These are phyloP conservation scores for Singerocomus inundabilis DNA, from an alignment of 1,284 basidiomycete species.

Conservation along the genomic window DNA sequence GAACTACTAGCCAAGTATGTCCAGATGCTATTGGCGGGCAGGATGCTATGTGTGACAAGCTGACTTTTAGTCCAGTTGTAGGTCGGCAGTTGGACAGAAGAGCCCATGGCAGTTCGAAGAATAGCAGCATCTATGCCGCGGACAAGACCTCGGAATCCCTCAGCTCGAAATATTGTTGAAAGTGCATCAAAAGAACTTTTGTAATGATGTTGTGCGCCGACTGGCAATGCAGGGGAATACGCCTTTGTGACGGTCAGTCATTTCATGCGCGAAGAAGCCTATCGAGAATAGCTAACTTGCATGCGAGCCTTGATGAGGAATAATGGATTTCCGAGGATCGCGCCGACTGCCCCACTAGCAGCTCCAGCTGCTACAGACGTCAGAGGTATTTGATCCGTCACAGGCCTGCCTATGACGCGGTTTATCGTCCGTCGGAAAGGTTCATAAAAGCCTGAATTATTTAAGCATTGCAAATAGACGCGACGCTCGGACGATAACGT, in stretches of 20 bases:
- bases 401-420: constrained; percentile 59
- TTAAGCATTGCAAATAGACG: not conserved
- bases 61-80: constrained; percentile 92
- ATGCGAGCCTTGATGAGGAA: constrained; percentile 97
- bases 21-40: constrained; percentile 74
- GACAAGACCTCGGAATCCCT: constrained; percentile 78
- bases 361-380: constrained; percentile 87
- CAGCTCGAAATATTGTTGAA: constrained; percentile 72
- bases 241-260: constrained; percentile 49
- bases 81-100: constrained; percentile 89
- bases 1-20: constrained; percentile 88
- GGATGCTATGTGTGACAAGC: constrained; percentile 62
- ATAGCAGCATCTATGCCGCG: constrained; percentile 94
- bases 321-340: constrained; percentile 88
- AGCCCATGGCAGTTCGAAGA: constrained; percentile 91
- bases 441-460: constrained; percentile 85
- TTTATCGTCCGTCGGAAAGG: constrained; percentile 82
- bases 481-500: constrained; percentile 22
- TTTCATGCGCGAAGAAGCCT: not conserved
- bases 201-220: constrained; percentile 93
- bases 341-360: constrained; percentile 86
- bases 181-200: constrained; percentile 82
- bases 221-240: constrained; percentile 90
- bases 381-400: constrained; percentile 63
- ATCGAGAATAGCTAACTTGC: constrained; percentile 61